phyloP scores from a whole-genome alignment of 1,284 basidiomycete genomes.

The Cryptococcus sp. region DNA sequence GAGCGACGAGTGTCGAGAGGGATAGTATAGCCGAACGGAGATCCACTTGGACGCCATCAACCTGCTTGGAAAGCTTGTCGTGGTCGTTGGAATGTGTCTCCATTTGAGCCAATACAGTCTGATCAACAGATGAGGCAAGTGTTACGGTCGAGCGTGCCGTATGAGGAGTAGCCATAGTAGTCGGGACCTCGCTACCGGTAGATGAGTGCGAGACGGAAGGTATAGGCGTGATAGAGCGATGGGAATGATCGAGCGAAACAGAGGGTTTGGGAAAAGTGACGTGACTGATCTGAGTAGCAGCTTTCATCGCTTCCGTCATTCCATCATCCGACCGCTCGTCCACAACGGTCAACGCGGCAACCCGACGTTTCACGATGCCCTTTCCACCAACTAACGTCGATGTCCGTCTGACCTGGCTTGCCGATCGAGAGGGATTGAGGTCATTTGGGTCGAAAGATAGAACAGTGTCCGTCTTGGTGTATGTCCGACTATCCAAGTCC shows the following conservation, averaged over 20 bases:
- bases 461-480: constrained; percentile 18
- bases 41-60: constrained; percentile 24
- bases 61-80: constrained; percentile 16
- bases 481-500: constrained; percentile 8
- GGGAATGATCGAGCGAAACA: constrained; percentile 7
- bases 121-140: not conserved
- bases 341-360: constrained; percentile 8
- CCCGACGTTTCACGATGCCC: constrained; percentile 1
- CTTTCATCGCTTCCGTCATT: not conserved
- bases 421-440: constrained; percentile 44
- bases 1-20: constrained; percentile 10
- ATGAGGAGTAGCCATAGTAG: constrained; percentile 7
- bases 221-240: constrained; percentile 5
- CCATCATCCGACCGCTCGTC: constrained; percentile 10
- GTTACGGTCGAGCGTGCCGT: constrained; percentile 9
- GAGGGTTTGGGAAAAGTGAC: constrained; percentile 36
- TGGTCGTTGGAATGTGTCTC: constrained; percentile 27
- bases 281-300: constrained; percentile 30
- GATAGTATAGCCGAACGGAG: constrained; percentile 18
- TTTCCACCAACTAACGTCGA: constrained; percentile 5
- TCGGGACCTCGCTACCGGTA: constrained; percentile 9
- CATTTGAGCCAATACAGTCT: constrained; percentile 14
- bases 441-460: constrained; percentile 40
- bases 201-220: constrained; percentile 11
- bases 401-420: constrained; percentile 33